Evolutionary conservation across 208 protist species (phyloP).

Genomic region (Sergeia podlipaevii): DNA sequence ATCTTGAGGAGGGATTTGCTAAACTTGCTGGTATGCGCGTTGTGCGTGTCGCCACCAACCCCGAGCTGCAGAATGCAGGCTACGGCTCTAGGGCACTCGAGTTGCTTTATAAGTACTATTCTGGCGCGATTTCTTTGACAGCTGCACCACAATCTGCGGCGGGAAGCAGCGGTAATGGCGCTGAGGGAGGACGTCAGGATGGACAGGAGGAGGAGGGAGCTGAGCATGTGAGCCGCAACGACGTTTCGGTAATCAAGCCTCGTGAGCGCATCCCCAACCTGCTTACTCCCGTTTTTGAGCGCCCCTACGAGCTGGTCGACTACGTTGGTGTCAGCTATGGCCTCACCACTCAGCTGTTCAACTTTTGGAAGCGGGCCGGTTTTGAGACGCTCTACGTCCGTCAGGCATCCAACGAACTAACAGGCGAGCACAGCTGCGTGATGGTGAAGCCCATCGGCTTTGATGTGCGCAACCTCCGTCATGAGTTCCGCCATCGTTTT

Average conservation of each 20-base stretch:
- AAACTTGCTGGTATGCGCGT: constrained; percentile 95
- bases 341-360: constrained; percentile 93
- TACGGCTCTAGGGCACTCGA: constrained; percentile 96
- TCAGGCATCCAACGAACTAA: constrained; percentile 95
- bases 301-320: constrained; percentile 92
- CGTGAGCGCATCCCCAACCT: constrained; percentile 69
- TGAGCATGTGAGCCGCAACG: constrained; percentile 1
- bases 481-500: constrained; percentile 93
- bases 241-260: constrained; percentile 20
- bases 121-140: constrained; percentile 77
- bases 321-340: constrained; percentile 98
- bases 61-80: constrained; percentile 94
- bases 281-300: constrained; percentile 79
- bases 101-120: constrained; percentile 94
- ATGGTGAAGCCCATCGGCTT: constrained; percentile 93
- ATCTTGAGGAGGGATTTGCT: constrained; percentile 94
- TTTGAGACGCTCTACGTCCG: constrained; percentile 93
- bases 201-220: constrained; percentile 15
- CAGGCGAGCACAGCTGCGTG: constrained; percentile 99
- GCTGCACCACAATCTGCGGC: neutral
- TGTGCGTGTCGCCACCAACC: constrained; percentile 99
- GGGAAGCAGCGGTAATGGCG: too few relatives aligned
- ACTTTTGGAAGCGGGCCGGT: constrained; percentile 95
- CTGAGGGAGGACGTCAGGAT: neutral
- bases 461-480: constrained; percentile 45